Base-by-base conservation (phyloP, 306 rosid species). In the Carpinus fangiana region DNA sequence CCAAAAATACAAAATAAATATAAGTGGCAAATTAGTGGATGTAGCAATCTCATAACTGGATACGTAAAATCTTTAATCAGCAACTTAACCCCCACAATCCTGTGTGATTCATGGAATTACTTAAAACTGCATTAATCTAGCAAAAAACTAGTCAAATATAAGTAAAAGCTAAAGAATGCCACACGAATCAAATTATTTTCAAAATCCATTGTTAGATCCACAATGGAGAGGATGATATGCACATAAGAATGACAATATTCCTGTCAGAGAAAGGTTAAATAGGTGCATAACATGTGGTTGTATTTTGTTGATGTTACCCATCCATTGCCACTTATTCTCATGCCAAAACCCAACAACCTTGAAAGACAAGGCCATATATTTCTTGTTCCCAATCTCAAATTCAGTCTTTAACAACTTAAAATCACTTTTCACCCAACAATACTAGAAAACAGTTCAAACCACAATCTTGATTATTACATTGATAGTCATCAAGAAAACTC, bases 331-430 rank as follows among this genome's bases (percentile, higher is more conserved):
- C 31, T 59, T 59, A 23, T 23, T 9, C 31, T 59, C 65, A 57
- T 23, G 65, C 65, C 36, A 59, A 59, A 23, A 59, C 36, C 7
- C 65, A 11, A 4, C 23, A 59, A 20, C 10, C 31, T 20, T 57
- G 59, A 57, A 57, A 57, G 34, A 64, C 41, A 16, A 16, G 70
- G 70, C 5, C 70, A 64, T 3, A 31, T 17, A 64, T 34, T 64
- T 7, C 70, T 65, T 65, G 57, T 3, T n/a, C 64, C 48, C 36
- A 56, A 46, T 18, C 45, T 53, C 68, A 70, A 20, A 62, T 61
- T 57, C 78, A 66, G 14, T 73, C 36, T 62, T 62, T 62, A 31
- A 16, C 46, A 62, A 62, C 5, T 62, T 14, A 14, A 64, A 34
- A 65, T 47, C 47, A 16, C 12, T 36, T 34, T 4, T 36, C 70